These are phyloP conservation scores for Epichloe typhina DNA, from an alignment of 2,329 filamentous ascomycete genomes.

Conservation along the genomic window DNA sequence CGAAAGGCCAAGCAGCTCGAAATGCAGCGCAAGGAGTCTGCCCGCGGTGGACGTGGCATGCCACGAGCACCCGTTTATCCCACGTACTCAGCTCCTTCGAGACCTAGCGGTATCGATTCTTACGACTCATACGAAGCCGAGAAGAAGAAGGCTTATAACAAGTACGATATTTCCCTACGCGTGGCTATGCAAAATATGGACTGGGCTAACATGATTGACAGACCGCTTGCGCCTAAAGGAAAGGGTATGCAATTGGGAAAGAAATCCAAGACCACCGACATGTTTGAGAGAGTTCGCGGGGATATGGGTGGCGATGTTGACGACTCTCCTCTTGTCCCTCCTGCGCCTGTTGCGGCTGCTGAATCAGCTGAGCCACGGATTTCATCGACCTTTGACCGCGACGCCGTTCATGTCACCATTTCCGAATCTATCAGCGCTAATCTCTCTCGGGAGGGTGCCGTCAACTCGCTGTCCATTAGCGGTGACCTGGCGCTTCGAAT, in stretches of 20 bases:
- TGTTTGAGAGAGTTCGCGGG: slow-evolving; percentile 89
- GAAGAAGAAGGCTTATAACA: slow-evolving; percentile 84
- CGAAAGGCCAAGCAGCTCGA: slow-evolving; percentile 97
- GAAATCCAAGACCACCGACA: slow-evolving; percentile 94
- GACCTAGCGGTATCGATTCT: slow-evolving; percentile 61
- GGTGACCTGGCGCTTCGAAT: slow-evolving; percentile 89
- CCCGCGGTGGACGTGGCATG: slow-evolving; percentile 55
- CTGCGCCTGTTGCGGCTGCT: slow-evolving; percentile 35
- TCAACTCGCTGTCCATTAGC: slow-evolving; percentile 79
- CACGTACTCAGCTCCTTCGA: slow-evolving; percentile 70
- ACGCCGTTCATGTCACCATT: slow-evolving; percentile 78
- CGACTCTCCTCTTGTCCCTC: slow-evolving; percentile 58
- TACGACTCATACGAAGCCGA: slow-evolving; percentile 94
- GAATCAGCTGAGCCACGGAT: slow-evolving; percentile 40
- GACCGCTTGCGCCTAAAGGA: slow-evolving; percentile 58
- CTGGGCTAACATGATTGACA: slow-evolving; percentile 13
- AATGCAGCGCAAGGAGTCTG: slow-evolving; percentile 94
- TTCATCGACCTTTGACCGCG: slow-evolving; percentile 60
- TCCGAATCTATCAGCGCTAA: slow-evolving; percentile 85
- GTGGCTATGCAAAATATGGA: not conserved
- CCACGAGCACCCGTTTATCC: slow-evolving; percentile 74
- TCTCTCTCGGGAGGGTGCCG: slow-evolving; percentile 72
- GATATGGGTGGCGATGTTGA: slow-evolving; percentile 83
- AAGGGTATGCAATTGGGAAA: slow-evolving; percentile 99
- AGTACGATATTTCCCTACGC: slow-evolving; percentile 35